These are phyloP conservation scores for Codiaeum variegatum DNA, from an alignment of 441 rosid genomes.

Conservation along the genomic window DNA sequence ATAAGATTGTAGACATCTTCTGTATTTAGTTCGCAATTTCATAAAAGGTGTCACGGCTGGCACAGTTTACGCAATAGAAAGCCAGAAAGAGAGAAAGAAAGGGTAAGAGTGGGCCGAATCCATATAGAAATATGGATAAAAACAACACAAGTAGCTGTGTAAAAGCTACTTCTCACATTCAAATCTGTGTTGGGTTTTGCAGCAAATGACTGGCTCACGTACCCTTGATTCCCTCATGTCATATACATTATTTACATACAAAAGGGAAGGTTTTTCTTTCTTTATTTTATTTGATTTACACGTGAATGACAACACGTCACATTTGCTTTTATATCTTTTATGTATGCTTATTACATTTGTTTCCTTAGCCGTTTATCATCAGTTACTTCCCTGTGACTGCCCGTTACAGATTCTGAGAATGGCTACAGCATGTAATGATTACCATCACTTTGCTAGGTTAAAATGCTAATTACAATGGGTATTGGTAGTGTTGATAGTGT, in stretches of 20 bases:
- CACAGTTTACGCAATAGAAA: conserved; percentile 23
- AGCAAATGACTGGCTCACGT: conserved; percentile 16
- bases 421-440: not conserved
- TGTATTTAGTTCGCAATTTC: conserved; percentile 31
- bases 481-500: no score
- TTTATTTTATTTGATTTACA: no score
- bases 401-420: not conserved
- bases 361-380: conserved; percentile 8
- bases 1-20: no score
- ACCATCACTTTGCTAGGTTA: no score
- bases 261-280: conserved; percentile 1
- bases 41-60: conserved; percentile 30
- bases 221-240: conserved; percentile 29
- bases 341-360: not conserved
- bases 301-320: conserved; percentile 18
- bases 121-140: conserved; percentile 35
- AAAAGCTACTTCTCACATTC: conserved; percentile 39
- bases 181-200: conserved; percentile 33
- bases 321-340: not conserved
- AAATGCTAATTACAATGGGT: no score
- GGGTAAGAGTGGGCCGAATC: conserved; percentile 38
- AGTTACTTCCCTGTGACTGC: not conserved
- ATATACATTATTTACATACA: not conserved
- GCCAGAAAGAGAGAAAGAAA: conserved; percentile 3
- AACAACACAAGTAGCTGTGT: conserved; percentile 32